These are phyloP conservation scores for Fagopyrum homotropicum DNA, from an alignment of 148 eudicot species.

Conservation along the genomic window DNA sequence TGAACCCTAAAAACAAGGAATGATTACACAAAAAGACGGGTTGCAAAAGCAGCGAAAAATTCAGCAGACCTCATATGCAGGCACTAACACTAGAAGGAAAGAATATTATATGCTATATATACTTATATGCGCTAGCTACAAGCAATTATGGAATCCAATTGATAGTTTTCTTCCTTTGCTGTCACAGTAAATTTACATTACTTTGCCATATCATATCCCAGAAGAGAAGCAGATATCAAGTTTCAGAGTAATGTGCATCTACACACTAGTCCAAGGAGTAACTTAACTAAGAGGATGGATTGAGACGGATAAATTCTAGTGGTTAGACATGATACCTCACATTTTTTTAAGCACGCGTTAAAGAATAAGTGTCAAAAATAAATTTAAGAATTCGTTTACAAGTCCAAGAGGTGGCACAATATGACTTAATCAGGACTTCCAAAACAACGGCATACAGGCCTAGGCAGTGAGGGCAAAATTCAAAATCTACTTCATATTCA, in stretches of 20 bases:
- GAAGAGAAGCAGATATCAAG: neutral
- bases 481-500: neutral
- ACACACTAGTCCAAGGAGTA: neutral
- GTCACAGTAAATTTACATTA: neutral
- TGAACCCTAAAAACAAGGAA: neutral
- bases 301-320: neutral
- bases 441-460: neutral
- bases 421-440: neutral
- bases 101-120: neutral
- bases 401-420: neutral
- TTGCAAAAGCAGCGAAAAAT: neutral
- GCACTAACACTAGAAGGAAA: neutral
- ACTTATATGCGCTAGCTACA: neutral
- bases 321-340: neutral
- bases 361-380: neutral
- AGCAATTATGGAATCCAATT: neutral
- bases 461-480: neutral
- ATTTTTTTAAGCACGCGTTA: neutral
- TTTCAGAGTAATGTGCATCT: neutral
- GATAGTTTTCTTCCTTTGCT: neutral
- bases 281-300: neutral
- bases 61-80: neutral
- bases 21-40: neutral
- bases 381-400: neutral
- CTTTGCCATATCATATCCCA: neutral